Base-by-base conservation (phyloP, 441 rosid genomes). In the Theobroma grandiflorum region DNA sequence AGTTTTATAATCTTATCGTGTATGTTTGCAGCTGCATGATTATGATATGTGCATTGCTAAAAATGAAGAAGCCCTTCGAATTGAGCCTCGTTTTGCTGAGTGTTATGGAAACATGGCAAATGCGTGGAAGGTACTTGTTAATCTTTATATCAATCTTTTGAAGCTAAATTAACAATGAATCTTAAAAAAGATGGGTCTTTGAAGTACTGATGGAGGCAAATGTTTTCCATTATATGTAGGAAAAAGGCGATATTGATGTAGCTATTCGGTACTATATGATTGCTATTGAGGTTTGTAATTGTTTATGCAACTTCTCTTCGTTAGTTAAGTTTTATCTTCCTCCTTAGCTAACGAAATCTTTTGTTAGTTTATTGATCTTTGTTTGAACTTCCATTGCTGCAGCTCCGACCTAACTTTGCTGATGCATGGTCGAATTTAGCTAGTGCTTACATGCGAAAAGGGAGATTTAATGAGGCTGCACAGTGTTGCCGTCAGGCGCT, bases 351-450 rank as follows among this genome's bases (percentile, higher is more conserved):
- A 57, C 53, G 57, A 31, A 73, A 52, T 55, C 37, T 52, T 62
- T 75, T 45, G 8, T 82, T 33, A 62, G 64, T 80, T 53, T 2
- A 59, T 61, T 79, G 35, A 73, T 78, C 61, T 82, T 71, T 55
- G 47, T 66, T 57, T 80, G 49, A 42, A 15, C 49, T 80, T 65
- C 26, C 22, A 35, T 81, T 78, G 14, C 22, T 82, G 84, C 95
- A 97, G 99, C 94, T 97, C 63, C 96, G 95, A 20, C 99, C 99
- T 72, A 97, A 87, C 79, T 97, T 95, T 82, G 95, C 98, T 80
- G 99, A 97, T 92, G 99, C 98, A 49, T 97, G 99, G 99, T 95
- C 99, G 14, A 97, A 95, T 85, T 84, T 97, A 83, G 99, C 98
- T 37, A 97, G 98, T 88, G 98, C 99, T 33, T 97, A 97, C 88